Conservation (phyloP, 2,329 filamentous ascomycete species). For the Apiospora malaysiana region DNA sequence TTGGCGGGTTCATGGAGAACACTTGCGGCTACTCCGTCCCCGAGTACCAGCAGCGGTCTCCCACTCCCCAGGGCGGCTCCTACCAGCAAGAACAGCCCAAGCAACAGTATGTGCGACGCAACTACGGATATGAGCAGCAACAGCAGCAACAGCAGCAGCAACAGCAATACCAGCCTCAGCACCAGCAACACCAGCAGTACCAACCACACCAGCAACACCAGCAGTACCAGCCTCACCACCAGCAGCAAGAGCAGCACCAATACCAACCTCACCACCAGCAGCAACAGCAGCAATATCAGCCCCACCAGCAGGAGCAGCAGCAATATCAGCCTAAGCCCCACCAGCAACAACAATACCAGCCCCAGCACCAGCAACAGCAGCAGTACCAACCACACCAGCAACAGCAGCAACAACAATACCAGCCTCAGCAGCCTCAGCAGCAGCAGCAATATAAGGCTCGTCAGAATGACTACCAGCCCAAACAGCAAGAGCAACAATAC, state of each 20-base stretch:
- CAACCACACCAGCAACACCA: not conserved
- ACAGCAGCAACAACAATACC: not conserved
- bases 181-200: not conserved
- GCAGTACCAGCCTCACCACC: not conserved
- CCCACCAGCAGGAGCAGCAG: not conserved
- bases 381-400: not conserved
- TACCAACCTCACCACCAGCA: not conserved
- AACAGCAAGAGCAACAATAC: not conserved
- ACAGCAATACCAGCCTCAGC: not conserved
- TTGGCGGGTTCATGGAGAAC: not conserved
- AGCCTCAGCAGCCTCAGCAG: not conserved
- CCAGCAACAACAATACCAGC: not conserved
- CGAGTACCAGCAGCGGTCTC: not conserved
- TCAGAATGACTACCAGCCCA: not conserved
- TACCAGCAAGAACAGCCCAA: not conserved
- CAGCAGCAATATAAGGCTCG: not conserved
- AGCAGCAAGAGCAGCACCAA: not conserved
- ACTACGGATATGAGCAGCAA: no score
- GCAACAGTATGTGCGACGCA: no score
- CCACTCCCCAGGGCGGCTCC: not conserved
- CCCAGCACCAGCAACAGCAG: not conserved
- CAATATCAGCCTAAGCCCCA: not conserved
- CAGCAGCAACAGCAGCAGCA: not conserved
- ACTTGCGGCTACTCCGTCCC: not conserved
- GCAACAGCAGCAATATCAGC: not conserved